Evolutionary conservation across 1,139 yeast species (phyloP).

Genomic region (Taiozyma sp.): DNA sequence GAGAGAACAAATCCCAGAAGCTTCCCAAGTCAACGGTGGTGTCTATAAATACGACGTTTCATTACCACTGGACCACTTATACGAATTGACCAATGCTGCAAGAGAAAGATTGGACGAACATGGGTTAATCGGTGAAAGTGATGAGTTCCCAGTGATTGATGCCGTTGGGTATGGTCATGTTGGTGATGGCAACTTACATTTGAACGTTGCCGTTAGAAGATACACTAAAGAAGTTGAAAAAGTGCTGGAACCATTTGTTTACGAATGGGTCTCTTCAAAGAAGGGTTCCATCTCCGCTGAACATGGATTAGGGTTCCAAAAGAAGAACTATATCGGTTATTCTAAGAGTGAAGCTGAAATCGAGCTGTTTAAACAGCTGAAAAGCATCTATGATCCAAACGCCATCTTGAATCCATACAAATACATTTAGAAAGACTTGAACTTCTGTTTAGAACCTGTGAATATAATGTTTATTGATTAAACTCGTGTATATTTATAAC

Average conservation of each 20-base stretch:
- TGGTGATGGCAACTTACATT: slow-evolving; percentile 93
- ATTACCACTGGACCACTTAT: slow-evolving; percentile 72
- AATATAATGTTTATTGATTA: too few relatives aligned
- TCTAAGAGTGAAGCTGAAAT: slow-evolving; percentile 70
- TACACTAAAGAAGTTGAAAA: slow-evolving; percentile 73
- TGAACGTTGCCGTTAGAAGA: slow-evolving; percentile 85
- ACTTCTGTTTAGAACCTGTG: too few relatives aligned
- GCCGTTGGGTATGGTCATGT: slow-evolving; percentile 95
- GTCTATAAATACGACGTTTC: slow-evolving; percentile 97
- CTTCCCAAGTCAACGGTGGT: slow-evolving; percentile 81
- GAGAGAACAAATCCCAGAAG: slow-evolving; percentile 94
- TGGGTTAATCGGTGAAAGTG: slow-evolving; percentile 60
- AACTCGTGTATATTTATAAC: too few relatives aligned
- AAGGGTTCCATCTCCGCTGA: slow-evolving; percentile 93
- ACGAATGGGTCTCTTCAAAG: slow-evolving; percentile 76
- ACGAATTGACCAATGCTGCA: slow-evolving; percentile 73
- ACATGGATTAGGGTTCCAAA: slow-evolving; percentile 96
- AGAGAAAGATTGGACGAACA: slow-evolving; percentile 50
- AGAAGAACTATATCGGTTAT: slow-evolving; percentile 82
- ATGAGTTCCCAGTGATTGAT: slow-evolving; percentile 69
- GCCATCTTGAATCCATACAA: slow-evolving; percentile 92
- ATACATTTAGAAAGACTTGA: slow-evolving; percentile 36
- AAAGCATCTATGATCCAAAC: slow-evolving; percentile 81
- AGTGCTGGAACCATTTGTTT: slow-evolving; percentile 85
- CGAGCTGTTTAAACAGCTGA: slow-evolving; percentile 66